These are phyloP conservation scores for Nakazawaea siamensis DNA, from an alignment of 805 yeast species.

Conservation along the genomic window DNA sequence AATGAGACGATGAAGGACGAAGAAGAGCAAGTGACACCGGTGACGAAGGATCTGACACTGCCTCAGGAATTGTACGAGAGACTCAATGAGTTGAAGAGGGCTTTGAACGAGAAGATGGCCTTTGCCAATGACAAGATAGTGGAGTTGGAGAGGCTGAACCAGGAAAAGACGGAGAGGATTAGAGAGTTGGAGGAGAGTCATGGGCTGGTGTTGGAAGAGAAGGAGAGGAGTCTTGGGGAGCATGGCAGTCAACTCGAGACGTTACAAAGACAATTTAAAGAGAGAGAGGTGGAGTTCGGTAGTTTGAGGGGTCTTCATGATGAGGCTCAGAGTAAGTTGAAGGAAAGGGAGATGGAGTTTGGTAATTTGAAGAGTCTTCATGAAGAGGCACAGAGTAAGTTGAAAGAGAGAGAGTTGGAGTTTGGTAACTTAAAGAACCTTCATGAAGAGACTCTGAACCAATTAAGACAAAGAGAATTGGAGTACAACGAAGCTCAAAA, in stretches of 20 bases:
- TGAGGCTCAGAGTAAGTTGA: not conserved
- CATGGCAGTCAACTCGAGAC: not conserved
- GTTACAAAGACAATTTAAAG: not conserved
- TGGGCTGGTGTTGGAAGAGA: no score
- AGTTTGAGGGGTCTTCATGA: not conserved
- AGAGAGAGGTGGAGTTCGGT: not conserved
- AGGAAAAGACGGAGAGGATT: not conserved
- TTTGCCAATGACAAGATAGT: conserved; percentile 7
- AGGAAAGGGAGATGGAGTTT: not conserved
- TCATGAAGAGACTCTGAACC: not conserved
- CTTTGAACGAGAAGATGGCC: conserved; percentile 8
- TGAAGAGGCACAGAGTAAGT: not conserved
- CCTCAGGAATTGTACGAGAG: conserved; percentile 2
- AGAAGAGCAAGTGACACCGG: not conserved
- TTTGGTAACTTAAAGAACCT: no score
- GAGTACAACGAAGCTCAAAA: not conserved
- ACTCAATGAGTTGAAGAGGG: conserved; percentile 4
- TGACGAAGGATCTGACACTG: not conserved
- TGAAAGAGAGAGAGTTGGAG: not conserved
- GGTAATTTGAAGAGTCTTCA: not conserved
- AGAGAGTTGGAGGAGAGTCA: not conserved
- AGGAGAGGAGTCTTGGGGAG: not conserved
- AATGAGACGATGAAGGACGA: no score
- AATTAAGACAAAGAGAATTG: not conserved
- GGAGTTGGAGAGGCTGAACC: conserved; percentile 1